Evolutionary conservation across 495 filamentous ascomycete genomes (phyloP).

Genomic region (Aspergillus indologenus): DNA sequence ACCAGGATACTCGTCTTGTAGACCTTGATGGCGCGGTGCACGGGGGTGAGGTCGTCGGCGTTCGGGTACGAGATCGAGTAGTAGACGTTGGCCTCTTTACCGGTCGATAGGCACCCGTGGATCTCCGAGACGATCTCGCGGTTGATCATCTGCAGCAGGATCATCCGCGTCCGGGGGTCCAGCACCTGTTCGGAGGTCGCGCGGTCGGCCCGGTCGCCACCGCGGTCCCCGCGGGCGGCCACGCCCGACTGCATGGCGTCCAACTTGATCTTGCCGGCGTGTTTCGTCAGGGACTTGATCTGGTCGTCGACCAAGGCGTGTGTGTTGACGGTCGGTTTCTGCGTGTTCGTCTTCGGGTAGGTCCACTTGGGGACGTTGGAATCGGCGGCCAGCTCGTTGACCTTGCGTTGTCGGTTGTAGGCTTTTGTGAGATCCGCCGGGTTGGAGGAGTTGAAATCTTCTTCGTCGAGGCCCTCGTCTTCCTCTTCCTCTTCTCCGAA

Average conservation of each 20-base stretch:
- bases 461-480: slow-evolving; percentile 53
- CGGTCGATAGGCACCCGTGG: slow-evolving; percentile 88
- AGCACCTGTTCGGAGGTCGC: slow-evolving; percentile 92
- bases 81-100: slow-evolving; percentile 98
- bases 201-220: slow-evolving; percentile 79
- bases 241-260: slow-evolving; percentile 60
- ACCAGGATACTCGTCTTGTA: slow-evolving; percentile 96
- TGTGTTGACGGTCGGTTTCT: slow-evolving; percentile 81
- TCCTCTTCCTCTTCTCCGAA: slow-evolving; percentile 47
- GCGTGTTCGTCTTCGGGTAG: slow-evolving; percentile 72
- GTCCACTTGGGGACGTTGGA: slow-evolving; percentile 54
- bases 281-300: slow-evolving; percentile 73
- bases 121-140: slow-evolving; percentile 75
- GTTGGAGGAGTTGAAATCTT: slow-evolving; percentile 57
- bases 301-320: slow-evolving; percentile 80
- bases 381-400: slow-evolving; percentile 57
- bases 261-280: slow-evolving; percentile 86
- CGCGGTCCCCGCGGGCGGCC: slow-evolving; percentile 47
- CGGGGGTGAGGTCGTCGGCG: slow-evolving; percentile 37
- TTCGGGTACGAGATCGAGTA: slow-evolving; percentile 60
- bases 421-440: slow-evolving; percentile 75
- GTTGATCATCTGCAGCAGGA: slow-evolving; percentile 92
- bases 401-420: slow-evolving; percentile 79
- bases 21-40: slow-evolving; percentile 87
- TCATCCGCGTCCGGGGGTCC: slow-evolving; percentile 91